Conservation (phyloP, 306 rosid genomes). For the Quercus wislizeni region DNA sequence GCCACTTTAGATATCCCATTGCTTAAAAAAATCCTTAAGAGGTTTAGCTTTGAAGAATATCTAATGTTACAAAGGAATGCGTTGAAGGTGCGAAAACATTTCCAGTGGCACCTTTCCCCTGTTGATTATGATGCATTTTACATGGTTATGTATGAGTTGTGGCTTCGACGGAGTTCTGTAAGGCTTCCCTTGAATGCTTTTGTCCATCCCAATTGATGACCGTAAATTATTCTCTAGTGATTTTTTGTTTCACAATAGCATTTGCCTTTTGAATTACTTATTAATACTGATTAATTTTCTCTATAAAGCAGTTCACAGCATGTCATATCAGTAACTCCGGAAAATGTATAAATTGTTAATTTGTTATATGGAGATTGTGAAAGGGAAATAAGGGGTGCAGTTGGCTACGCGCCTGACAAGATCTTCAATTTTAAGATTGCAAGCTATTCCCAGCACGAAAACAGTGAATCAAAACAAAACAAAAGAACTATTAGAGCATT, state of each 20-base stretch:
- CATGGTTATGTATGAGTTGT: constrained; percentile 83
- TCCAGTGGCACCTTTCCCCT: constrained; percentile 74
- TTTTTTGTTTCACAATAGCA: background rate
- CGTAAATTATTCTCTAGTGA: background rate
- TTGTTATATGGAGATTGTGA: too few species aligned
- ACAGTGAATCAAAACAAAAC: too few species aligned
- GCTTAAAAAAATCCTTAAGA: constrained; percentile 59
- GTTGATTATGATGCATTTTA: constrained; percentile 67
- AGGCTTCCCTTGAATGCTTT: constrained; percentile 21
- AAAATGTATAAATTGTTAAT: background rate
- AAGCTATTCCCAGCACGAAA: too few species aligned
- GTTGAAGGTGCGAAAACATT: constrained; percentile 68
- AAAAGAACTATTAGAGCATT: too few species aligned
- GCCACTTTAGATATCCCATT: constrained; percentile 58
- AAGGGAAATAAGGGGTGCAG: too few species aligned
- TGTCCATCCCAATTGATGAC: background rate
- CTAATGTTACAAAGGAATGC: constrained; percentile 47
- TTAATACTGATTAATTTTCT: background rate
- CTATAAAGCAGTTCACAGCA: background rate
- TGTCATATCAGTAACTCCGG: background rate
- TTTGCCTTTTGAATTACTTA: background rate
- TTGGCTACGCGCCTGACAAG: too few species aligned
- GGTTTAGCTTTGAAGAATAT: constrained; percentile 47
- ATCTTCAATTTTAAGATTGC: too few species aligned
- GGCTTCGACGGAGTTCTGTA: constrained; percentile 74